A percentile compares a stretch with the other conserved stretches of the same genome.
Evolutionary conservation across 352 stramenopile genomes (phyloP).

Genomic region (Globisporangium echinulatum): DNA sequence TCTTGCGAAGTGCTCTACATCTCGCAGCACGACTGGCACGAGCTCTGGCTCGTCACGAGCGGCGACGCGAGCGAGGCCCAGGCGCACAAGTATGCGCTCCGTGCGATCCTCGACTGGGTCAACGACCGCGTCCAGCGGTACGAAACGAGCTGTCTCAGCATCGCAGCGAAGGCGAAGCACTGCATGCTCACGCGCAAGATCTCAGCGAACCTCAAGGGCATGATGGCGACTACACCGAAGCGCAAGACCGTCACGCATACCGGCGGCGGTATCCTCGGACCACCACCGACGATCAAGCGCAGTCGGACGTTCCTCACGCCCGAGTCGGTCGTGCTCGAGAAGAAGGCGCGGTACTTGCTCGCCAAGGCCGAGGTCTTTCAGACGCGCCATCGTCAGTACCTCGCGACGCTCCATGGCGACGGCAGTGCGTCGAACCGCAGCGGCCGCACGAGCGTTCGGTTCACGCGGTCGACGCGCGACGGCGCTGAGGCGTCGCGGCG

Average conservation of each 20-base stretch:
- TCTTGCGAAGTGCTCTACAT: conserved; percentile 63
- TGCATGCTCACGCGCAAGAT: conserved; percentile 23
- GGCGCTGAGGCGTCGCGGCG: neutral
- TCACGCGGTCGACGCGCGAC: neutral
- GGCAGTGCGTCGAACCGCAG: neutral
- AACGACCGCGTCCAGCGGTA: conserved; percentile 32
- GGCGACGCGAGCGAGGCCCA: conserved; percentile 33
- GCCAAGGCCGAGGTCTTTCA: conserved; percentile 33
- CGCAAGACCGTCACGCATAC: too few species aligned
- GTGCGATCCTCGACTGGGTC: conserved; percentile 62
- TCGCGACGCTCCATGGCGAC: neutral
- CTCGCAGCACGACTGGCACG: conserved; percentile 51
- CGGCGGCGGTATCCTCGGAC: too few species aligned
- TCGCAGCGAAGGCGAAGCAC: conserved; percentile 38
- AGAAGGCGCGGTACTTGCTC: conserved; percentile 57
- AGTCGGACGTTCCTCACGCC: conserved; percentile 21
- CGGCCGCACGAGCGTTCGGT: conserved; percentile 1
- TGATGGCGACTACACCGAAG: conserved; percentile 14
- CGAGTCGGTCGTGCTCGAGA: conserved; percentile 43
- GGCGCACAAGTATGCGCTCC: conserved; percentile 41
- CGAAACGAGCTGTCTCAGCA: conserved; percentile 23
- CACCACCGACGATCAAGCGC: neutral
- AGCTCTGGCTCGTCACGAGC: conserved; percentile 33
- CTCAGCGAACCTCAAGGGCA: conserved; percentile 18
- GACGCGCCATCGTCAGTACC: conserved; percentile 21